Conservation (phyloP, 257 asterid genomes). For the Solanum appendiculatum region DNA sequence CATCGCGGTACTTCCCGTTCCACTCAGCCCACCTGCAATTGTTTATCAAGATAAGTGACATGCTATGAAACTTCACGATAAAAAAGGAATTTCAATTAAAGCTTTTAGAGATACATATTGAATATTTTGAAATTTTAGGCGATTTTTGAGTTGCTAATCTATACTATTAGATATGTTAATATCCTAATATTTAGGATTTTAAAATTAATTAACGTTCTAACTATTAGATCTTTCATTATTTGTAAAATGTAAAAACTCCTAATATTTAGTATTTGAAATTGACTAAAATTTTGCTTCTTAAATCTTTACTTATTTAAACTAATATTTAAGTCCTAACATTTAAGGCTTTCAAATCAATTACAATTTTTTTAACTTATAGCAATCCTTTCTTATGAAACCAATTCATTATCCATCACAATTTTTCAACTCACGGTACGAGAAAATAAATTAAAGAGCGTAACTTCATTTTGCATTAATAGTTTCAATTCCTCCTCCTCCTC, state of each 20-base stretch:
- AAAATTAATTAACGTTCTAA: not conserved
- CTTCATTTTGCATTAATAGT: too few relatives aligned
- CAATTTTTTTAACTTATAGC: too few relatives aligned
- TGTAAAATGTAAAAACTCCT: not conserved
- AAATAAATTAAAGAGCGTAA: too few relatives aligned
- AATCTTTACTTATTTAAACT: too few relatives aligned
- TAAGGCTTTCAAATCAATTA: too few relatives aligned
- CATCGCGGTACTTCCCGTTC: conserved; percentile 96
- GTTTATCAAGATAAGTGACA: not conserved
- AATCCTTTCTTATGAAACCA: too few relatives aligned
- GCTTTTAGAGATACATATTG: not conserved
- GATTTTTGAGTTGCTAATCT: not conserved
- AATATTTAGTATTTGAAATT: too few relatives aligned
- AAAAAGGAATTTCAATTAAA: not conserved
- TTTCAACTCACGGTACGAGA: too few relatives aligned
- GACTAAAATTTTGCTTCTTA: not conserved
- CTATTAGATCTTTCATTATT: not conserved
- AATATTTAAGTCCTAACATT: too few relatives aligned
- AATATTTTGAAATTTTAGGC: not conserved
- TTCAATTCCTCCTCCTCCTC: too few relatives aligned
- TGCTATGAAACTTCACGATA: not conserved
- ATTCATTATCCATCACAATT: too few relatives aligned
- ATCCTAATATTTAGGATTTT: not conserved
- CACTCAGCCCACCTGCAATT: conserved; percentile 94
- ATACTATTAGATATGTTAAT: not conserved